Percentiles rank a stretch among this genome's conserved stretches.
These are phyloP conservation scores for Scutellaria baicalensis DNA, from an alignment of 257 asterid species.

Conservation along the genomic window DNA sequence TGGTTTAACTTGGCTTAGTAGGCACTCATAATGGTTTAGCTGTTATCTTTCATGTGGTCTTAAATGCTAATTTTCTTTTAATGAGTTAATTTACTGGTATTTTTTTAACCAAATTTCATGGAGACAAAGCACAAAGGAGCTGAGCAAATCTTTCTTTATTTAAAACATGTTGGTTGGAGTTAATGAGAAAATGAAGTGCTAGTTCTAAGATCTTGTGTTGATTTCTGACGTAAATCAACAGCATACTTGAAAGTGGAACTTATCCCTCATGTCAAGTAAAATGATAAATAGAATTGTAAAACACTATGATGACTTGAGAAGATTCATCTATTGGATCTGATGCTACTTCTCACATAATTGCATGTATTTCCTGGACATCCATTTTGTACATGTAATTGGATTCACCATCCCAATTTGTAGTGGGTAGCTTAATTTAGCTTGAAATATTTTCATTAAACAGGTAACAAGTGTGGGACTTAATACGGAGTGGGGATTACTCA, in stretches of 20 bases:
- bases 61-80: background rate
- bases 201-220: background rate
- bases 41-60: background rate
- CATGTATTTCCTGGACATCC: background rate
- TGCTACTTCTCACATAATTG: background rate
- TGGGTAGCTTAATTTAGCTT: constrained; percentile 1
- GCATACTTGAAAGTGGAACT: background rate
- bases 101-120: background rate
- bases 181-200: background rate
- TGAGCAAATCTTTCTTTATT: background rate
- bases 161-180: background rate
- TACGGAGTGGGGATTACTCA: constrained; percentile 94
- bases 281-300: background rate
- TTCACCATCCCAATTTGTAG: background rate
- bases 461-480: constrained; percentile 85
- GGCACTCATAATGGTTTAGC: background rate
- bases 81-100: background rate
- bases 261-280: background rate
- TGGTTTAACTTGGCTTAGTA: background rate
- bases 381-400: background rate
- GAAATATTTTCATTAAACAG: constrained; percentile 30
- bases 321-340: constrained; percentile 5
- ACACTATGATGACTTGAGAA: background rate
- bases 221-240: background rate
- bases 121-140: background rate